Conservation (phyloP, 176 grass and related monocot genomes). For the Carex scoparia region DNA sequence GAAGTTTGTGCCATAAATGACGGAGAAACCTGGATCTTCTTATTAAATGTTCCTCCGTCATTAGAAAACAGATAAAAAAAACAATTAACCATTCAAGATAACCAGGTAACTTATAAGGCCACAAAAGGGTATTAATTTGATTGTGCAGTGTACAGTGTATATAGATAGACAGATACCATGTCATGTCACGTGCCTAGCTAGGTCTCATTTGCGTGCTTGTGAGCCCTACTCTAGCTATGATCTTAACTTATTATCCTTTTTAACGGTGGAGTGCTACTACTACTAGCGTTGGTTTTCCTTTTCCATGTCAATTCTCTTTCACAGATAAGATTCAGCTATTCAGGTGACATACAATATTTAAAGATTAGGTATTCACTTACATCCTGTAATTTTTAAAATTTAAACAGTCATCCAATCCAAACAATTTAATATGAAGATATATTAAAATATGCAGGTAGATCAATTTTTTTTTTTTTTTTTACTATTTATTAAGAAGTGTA, state of each 20-base stretch:
- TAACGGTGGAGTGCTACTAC: not conserved
- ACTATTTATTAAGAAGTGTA: too few relatives aligned
- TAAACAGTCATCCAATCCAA: too few relatives aligned
- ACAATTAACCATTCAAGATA: not conserved
- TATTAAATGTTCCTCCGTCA: not conserved
- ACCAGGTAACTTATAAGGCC: not conserved
- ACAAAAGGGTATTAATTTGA: not conserved
- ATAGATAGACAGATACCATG: not conserved
- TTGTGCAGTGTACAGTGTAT: not conserved
- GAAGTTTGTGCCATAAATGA: constrained; percentile 15
- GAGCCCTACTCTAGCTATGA: constrained; percentile 9
- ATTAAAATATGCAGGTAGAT: too few relatives aligned
- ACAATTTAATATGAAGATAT: too few relatives aligned
- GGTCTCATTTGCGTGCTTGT: constrained; percentile 8
- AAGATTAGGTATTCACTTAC: not conserved
- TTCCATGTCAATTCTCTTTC: not conserved
- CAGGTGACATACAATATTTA: not conserved
- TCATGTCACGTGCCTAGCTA: constrained; percentile 24
- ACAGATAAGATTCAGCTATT: not conserved
- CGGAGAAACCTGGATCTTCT: not conserved
- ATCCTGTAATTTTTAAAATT: too few relatives aligned
- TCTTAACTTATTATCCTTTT: not conserved
- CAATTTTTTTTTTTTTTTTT: too few relatives aligned
- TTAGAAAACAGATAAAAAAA: not conserved
- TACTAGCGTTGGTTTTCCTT: not conserved